These are phyloP conservation scores for Calamus simplicifolius DNA, from an alignment of 176 grass and related monocot species.

Conservation along the genomic window DNA sequence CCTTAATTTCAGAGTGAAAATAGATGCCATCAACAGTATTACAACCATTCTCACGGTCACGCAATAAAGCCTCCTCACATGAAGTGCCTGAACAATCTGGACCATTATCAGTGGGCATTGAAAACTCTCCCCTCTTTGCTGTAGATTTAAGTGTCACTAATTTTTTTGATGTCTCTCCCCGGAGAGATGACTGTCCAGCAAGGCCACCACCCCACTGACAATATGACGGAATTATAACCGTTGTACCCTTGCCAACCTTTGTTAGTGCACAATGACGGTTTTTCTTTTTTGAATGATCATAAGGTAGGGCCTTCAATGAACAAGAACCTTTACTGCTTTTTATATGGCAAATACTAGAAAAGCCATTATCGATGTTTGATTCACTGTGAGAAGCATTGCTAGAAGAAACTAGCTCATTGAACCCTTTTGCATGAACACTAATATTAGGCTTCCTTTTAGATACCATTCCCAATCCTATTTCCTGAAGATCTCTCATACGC, in stretches of 20 bases:
- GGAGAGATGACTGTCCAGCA: conserved; percentile 34
- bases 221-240: conserved; percentile 60
- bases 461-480: conserved; percentile 58
- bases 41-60: conserved; percentile 32
- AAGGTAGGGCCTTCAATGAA: conserved; percentile 45
- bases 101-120: conserved; percentile 23
- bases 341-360: conserved; percentile 30
- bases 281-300: conserved; percentile 79
- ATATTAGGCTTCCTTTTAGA: conserved; percentile 38
- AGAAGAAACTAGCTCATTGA: conserved; percentile 35
- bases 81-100: conserved; percentile 60
- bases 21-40: conserved; percentile 15
- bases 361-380: conserved; percentile 38
- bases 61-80: conserved; percentile 40
- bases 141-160: conserved; percentile 23
- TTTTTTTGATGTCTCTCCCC: conserved; percentile 20
- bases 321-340: conserved; percentile 36
- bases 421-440: conserved; percentile 20
- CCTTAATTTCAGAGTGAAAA: conserved; percentile 30
- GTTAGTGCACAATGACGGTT: conserved; percentile 48
- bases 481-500: conserved; percentile 87
- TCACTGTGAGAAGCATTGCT: conserved; percentile 25
- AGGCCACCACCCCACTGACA: conserved; percentile 35
- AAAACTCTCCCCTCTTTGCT: conserved; percentile 22
- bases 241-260: conserved; percentile 57